Evolutionary conservation across 1,284 basidiomycete genomes (phyloP).

Genomic region (Irpex rosettiformis): DNA sequence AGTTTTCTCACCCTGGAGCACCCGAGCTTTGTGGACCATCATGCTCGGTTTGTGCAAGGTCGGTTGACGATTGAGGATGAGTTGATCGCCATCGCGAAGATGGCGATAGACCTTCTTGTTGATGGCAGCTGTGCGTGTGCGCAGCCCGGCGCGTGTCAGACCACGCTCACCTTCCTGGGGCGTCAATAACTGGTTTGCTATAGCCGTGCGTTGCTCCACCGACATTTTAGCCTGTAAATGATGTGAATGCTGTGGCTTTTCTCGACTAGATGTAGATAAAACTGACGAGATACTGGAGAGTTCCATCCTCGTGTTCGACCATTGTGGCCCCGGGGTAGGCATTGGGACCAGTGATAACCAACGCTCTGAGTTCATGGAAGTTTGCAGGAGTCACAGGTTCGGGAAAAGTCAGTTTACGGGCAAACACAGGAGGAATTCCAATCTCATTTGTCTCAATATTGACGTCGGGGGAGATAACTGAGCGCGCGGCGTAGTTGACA

Average conservation of each 20-base stretch:
- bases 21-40: constrained; percentile 97
- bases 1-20: constrained; percentile 95
- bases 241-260: background rate
- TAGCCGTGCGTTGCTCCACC: constrained; percentile 87
- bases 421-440: constrained; percentile 97
- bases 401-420: constrained; percentile 94
- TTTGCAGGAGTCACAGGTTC: constrained; percentile 96
- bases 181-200: constrained; percentile 96
- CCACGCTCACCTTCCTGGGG: constrained; percentile 75
- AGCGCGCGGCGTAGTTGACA: constrained; percentile 98
- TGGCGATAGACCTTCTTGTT: constrained; percentile 99
- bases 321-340: constrained; percentile 92
- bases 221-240: constrained; percentile 73
- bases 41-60: constrained; percentile 99
- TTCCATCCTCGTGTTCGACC: constrained; percentile 95
- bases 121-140: constrained; percentile 68
- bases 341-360: constrained; percentile 91
- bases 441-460: constrained; percentile 99
- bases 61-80: constrained; percentile 97
- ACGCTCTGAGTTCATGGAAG: constrained; percentile 84
- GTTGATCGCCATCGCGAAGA: constrained; percentile 91
- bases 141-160: constrained; percentile 52
- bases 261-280: no score
- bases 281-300: constrained; percentile 74
- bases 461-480: constrained; percentile 98